Evolutionary conservation across 2,329 filamentous ascomycete genomes (phyloP).

Genomic region (Colletotrichum aenigma): DNA sequence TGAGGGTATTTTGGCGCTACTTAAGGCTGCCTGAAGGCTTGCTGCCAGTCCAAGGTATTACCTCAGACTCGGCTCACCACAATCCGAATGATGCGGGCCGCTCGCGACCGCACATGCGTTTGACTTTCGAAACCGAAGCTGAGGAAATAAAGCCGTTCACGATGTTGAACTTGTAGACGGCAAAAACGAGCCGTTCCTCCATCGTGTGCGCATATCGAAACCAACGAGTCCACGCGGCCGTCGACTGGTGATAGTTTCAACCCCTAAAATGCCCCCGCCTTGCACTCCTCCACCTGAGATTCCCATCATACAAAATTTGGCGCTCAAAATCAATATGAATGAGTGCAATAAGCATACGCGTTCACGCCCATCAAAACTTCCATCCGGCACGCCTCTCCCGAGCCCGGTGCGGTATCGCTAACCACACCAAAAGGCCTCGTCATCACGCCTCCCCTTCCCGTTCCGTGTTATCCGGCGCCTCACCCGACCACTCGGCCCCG

Average conservation of each 20-base stretch:
- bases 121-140: background rate
- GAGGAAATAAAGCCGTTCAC: background rate
- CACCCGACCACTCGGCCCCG: background rate
- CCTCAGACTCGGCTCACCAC: background rate
- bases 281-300: background rate
- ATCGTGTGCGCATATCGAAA: background rate
- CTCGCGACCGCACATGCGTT: too few relatives aligned
- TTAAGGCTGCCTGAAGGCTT: background rate
- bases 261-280: background rate
- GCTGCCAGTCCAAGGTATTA: background rate
- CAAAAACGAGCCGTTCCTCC: background rate
- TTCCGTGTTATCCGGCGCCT: background rate
- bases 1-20: too few relatives aligned
- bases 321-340: background rate
- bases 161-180: background rate
- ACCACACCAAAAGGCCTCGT: background rate
- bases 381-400: background rate
- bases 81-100: background rate
- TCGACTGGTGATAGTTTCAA: background rate
- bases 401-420: background rate
- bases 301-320: background rate
- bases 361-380: background rate
- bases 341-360: background rate
- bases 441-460: background rate
- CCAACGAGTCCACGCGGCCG: background rate